Conservation (phyloP, 768 basidiomycete genomes). For the Pisolithus orientalis region DNA sequence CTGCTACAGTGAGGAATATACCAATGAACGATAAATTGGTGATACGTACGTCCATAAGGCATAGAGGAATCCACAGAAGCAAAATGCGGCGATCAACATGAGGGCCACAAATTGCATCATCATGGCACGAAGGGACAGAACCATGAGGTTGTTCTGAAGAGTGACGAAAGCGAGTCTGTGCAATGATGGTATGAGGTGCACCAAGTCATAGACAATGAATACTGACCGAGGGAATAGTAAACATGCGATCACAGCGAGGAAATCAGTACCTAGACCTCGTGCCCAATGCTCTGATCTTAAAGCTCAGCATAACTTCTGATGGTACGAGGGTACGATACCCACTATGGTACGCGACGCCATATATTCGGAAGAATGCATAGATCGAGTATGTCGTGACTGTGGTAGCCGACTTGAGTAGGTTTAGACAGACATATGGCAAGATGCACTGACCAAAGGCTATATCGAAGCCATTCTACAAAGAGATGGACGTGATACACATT, state of each 20-base stretch:
- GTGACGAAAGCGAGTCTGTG: constrained; percentile 87
- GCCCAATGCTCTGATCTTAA: constrained; percentile 53
- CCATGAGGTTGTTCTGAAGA: constrained; percentile 73
- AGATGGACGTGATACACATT: constrained; percentile 11
- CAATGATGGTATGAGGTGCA: background rate
- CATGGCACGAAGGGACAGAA: constrained; percentile 85
- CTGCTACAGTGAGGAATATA: constrained; percentile 29
- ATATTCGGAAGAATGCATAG: constrained; percentile 71
- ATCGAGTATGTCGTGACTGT: constrained; percentile 72
- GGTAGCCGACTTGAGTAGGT: background rate
- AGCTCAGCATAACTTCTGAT: background rate
- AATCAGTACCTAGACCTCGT: constrained; percentile 66
- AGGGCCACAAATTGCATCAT: constrained; percentile 81
- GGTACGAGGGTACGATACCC: constrained; percentile 12
- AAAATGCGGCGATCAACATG: constrained; percentile 83
- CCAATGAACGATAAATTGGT: background rate
- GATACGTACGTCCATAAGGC: constrained; percentile 83
- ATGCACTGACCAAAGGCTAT: constrained; percentile 66
- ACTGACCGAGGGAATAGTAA: constrained; percentile 80
- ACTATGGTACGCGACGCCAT: constrained; percentile 68
- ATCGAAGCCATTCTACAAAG: constrained; percentile 81
- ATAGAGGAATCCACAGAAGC: constrained; percentile 90
- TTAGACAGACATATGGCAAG: background rate
- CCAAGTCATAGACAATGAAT: background rate
- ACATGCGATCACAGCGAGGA: constrained; percentile 83